Conservation (phyloP, 495 filamentous ascomycete genomes). For the Penicillium canariense region DNA sequence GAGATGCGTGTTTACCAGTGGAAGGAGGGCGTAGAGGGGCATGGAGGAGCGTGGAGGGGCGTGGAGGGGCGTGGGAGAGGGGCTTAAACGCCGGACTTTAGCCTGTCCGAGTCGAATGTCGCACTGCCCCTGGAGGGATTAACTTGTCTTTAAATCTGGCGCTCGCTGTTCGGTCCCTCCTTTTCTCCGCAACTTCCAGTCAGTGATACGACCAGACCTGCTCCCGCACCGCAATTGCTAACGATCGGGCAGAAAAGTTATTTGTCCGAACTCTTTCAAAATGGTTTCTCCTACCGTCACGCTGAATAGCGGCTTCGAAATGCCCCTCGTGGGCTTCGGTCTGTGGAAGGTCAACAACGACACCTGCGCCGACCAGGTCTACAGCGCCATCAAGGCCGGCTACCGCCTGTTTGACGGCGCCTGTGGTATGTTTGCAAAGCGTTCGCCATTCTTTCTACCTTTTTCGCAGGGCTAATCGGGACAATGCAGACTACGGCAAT, state of each 20-base stretch:
- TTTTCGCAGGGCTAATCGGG: slow-evolving; percentile 19
- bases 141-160: background rate
- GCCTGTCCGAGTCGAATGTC: background rate
- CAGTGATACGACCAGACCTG: too few relatives aligned
- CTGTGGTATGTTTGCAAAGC: slow-evolving; percentile 57
- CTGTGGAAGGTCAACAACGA: slow-evolving; percentile 87
- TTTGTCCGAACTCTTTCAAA: background rate
- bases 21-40: background rate
- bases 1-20: background rate
- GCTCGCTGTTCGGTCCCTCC: background rate
- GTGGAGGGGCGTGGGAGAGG: background rate
- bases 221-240: background rate
- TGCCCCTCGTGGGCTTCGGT: slow-evolving; percentile 81
- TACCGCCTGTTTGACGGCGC: slow-evolving; percentile 88
- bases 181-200: background rate
- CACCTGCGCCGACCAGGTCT: slow-evolving; percentile 74
- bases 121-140: background rate
- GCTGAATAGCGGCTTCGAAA: slow-evolving; percentile 74
- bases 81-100: background rate
- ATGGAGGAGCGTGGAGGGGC: background rate
- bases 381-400: slow-evolving; percentile 85
- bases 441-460: background rate
- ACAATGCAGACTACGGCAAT: slow-evolving; percentile 74
- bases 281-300: slow-evolving; percentile 55
- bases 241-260: background rate